Conservation (phyloP, 306 rosid species). For the Rubus parviflorus region DNA sequence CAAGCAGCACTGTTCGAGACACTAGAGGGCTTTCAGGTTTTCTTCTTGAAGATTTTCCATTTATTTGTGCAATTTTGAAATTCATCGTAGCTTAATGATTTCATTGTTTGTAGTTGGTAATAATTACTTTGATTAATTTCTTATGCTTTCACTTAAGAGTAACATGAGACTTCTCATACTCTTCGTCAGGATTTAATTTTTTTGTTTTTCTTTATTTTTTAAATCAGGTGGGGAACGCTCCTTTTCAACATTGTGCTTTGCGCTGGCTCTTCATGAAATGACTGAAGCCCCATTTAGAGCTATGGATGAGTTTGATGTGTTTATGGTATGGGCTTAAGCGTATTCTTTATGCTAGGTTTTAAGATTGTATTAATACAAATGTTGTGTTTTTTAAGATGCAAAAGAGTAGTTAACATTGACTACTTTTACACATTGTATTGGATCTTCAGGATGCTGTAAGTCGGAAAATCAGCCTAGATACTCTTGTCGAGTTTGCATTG, state of each 20-base stretch:
- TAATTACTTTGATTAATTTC: neutral
- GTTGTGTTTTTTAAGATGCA: neutral
- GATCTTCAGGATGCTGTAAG: constrained; percentile 83
- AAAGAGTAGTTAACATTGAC: neutral
- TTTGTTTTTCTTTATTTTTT: neutral
- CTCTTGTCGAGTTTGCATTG: constrained; percentile 76
- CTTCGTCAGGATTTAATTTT: neutral
- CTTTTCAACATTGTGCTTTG: constrained; percentile 88
- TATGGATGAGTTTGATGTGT: constrained; percentile 98
- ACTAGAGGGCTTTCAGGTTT: constrained; percentile 92
- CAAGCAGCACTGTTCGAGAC: constrained; percentile 71
- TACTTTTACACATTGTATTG: constrained; percentile 13
- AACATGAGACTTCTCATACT: neutral
- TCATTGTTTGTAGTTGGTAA: neutral
- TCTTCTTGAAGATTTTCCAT: neutral
- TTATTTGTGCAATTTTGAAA: neutral
- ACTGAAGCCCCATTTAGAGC: constrained; percentile 95
- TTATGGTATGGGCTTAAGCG: constrained; percentile 54
- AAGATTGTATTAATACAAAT: neutral
- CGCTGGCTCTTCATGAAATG: constrained; percentile 92
- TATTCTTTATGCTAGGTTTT: constrained; percentile 6
- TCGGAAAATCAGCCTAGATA: constrained; percentile 90
- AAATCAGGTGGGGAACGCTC: constrained; percentile 92
- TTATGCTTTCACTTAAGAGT: neutral
- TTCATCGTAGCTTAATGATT: neutral